Conservation (phyloP, 345 rosid genomes). For the Gossypium herbaceum region DNA sequence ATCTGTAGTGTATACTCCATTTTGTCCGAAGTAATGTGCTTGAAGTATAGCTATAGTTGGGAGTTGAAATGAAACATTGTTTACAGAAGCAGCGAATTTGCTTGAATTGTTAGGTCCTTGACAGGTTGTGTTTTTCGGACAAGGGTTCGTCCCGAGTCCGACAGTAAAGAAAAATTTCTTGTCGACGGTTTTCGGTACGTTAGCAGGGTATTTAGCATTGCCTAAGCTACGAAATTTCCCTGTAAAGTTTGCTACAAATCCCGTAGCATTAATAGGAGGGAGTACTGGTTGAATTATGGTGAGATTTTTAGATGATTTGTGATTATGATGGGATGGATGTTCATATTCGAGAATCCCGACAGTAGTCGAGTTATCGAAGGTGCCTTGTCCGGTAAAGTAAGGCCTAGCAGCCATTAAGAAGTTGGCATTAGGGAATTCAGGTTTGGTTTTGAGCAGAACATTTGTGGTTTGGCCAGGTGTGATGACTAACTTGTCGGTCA, state of each 20-base stretch:
- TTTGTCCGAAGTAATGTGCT: conserved; percentile 36
- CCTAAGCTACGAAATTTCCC: conserved; percentile 36
- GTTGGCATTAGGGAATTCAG: conserved; percentile 32
- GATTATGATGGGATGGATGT: conserved; percentile 8
- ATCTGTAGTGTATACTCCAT: conserved; percentile 40
- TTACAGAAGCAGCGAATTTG: conserved; percentile 39
- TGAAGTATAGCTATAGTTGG: conserved; percentile 43
- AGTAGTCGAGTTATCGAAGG: conserved; percentile 40
- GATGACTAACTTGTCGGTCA: conserved; percentile 23
- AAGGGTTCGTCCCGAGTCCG: conserved; percentile 39
- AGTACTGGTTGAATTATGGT: conserved; percentile 35
- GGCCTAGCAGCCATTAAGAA: conserved; percentile 47
- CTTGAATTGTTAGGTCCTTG: conserved; percentile 41
- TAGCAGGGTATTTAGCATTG: conserved; percentile 37
- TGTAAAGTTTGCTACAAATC: conserved; percentile 29
- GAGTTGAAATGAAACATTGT: conserved; percentile 37
- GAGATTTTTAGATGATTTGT: conserved; percentile 16
- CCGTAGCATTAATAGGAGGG: conserved; percentile 35
- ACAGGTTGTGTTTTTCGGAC: conserved; percentile 38
- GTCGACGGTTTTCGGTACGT: conserved; percentile 35
- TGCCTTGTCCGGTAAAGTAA: conserved; percentile 34
- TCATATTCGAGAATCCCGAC: conserved; percentile 43
- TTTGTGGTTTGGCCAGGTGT: conserved; percentile 50
- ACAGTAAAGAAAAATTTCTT: conserved; percentile 39
- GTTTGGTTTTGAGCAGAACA: conserved; percentile 39